phyloP scores from a whole-genome alignment of 2,329 filamentous ascomycete genomes.

The Setomelanomma holmii region DNA sequence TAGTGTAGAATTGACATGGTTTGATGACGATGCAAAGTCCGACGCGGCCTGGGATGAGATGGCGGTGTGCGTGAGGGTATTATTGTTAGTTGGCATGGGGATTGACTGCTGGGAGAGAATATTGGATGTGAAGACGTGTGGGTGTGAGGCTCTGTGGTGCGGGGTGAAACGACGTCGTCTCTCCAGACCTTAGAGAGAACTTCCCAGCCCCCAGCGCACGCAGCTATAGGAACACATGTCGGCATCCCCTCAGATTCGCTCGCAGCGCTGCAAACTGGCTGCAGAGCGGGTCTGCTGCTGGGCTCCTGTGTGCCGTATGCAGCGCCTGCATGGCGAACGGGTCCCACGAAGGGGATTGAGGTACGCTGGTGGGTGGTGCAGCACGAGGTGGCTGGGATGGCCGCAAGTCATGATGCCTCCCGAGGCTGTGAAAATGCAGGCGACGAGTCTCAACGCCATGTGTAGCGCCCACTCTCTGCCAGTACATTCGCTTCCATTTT shows the following conservation, averaged over 20 bases:
- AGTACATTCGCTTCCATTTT: neutral
- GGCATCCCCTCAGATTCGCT: slow-evolving; percentile 1
- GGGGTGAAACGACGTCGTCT: neutral
- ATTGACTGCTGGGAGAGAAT: neutral
- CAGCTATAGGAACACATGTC: neutral
- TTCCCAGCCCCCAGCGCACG: slow-evolving; percentile 8
- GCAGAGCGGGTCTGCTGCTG: slow-evolving; percentile 4
- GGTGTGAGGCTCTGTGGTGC: neutral
- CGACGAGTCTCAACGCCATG: neutral
- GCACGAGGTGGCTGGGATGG: slow-evolving; percentile 5
- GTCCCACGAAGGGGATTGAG: neutral
- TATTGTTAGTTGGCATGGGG: neutral
- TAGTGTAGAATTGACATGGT: neutral
- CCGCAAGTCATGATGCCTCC: neutral
- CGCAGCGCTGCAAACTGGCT: slow-evolving; percentile 11
- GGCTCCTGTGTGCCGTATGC: too few relatives aligned
- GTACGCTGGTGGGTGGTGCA: slow-evolving; percentile 4
- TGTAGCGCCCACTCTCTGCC: neutral
- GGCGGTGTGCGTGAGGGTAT: neutral
- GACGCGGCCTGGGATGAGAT: neutral
- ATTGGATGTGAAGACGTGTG: neutral
- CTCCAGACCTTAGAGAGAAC: neutral
- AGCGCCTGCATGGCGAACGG: slow-evolving; percentile 1
- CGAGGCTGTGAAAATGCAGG: neutral
- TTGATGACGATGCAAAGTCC: neutral